Evolutionary conservation across 2,329 filamentous ascomycete genomes (phyloP), one percentile per base, ranked within the genome.

Genomic region (Exophiala spinifera): DNA sequence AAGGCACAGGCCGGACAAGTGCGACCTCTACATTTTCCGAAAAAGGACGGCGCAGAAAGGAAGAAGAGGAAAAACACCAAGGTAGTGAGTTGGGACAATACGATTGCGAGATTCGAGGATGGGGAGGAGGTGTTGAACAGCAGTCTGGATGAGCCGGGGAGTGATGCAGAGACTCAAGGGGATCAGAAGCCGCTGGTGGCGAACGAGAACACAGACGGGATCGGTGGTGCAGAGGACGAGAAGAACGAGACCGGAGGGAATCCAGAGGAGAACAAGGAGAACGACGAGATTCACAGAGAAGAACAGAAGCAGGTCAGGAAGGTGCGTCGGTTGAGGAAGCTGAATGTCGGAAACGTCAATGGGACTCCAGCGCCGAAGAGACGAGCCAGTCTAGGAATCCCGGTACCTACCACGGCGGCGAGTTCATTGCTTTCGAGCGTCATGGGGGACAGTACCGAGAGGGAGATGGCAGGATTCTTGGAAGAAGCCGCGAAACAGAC

Each of bases 271-370:
- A 23, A 36, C 21, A 44, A 1, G 11, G 11, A 45, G 25, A 21
- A 43, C 13, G 31, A 36, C 15, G 39, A 3, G 17, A 5, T 15
- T 25, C 14, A 8, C 19, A 42, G 14, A 34, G 45, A 47, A 36
- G 34, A 49, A 23, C 49, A 50, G 45, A 43, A 52, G 45, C 47
- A 48, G n/a, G 31, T 56, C 33, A 57, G 34, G 37, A 60, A 60
- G 46, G 56, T 64, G n/a, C 56, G 60, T 4, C 49, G 50, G 37
- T 43, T 61, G 14, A 53, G 60, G 34, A 62, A 55, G 53, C 42
- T 61, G 40, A 60, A 59, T 36, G 55, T 42, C 21, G 61, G 61
- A 8, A 54, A 46, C 1, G 47, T 53, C 49, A 59, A 56, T 42
- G 56, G 59, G 19, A 59, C 59, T n/a, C 56, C 56, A 15, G 59